Conservation (phyloP, 495 filamentous ascomycete species). For the Copromyces sp. region DNA sequence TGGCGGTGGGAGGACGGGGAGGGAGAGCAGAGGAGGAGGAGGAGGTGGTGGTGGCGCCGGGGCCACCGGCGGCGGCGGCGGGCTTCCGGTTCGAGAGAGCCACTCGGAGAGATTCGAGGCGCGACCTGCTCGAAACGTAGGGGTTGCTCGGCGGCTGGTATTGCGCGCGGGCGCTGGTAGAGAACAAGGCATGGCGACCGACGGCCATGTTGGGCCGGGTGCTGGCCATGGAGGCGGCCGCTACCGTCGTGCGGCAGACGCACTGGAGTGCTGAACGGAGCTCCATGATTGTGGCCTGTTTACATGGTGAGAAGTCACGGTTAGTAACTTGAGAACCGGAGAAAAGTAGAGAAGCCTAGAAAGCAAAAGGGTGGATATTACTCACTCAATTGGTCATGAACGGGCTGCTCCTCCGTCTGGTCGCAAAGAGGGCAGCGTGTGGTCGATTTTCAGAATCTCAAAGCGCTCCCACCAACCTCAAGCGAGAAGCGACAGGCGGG, state of each 20-base stretch:
- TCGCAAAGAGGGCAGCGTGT: background rate
- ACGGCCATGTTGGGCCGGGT: constrained; percentile 1
- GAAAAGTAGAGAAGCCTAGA: background rate
- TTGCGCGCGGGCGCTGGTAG: constrained; percentile 2
- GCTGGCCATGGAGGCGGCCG: constrained; percentile 9
- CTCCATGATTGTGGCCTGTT: constrained; percentile 16
- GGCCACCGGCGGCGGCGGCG: background rate
- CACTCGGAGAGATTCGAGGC: background rate
- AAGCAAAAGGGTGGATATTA: background rate
- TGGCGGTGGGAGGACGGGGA: background rate
- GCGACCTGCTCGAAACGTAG: background rate
- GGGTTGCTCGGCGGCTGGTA: background rate
- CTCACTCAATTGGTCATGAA: constrained; percentile 13
- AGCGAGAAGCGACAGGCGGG: background rate
- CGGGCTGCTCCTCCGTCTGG: background rate
- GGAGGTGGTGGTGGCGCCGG: background rate
- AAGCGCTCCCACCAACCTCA: background rate
- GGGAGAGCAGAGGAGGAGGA: background rate
- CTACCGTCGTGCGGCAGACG: constrained; percentile 18
- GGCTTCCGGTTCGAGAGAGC: background rate
- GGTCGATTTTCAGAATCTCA: background rate
- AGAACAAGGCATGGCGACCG: constrained; percentile 6
- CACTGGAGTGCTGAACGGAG: constrained; percentile 15
- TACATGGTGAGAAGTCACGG: background rate
- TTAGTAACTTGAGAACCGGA: background rate